These are phyloP conservation scores for Fusarium pseudonygamai DNA, from an alignment of 2,329 filamentous ascomycete genomes.

Conservation along the genomic window DNA sequence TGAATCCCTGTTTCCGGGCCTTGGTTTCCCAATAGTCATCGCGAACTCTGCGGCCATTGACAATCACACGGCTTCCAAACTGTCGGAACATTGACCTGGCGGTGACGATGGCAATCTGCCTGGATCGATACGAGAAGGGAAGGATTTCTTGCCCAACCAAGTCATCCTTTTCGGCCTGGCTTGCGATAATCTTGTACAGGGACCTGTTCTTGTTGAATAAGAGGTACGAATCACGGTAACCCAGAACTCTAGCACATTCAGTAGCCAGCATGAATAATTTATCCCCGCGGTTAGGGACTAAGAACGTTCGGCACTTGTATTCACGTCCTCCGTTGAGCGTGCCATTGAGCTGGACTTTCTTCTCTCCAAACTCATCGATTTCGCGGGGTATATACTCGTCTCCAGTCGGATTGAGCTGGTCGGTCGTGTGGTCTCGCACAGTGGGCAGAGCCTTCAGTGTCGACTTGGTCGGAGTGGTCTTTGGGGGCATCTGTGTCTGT, in stretches of 20 bases:
- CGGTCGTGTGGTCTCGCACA: constrained; percentile 95
- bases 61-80: constrained; percentile 93
- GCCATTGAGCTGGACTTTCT: constrained; percentile 88
- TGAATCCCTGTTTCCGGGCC: constrained; percentile 96
- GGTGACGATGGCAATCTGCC: constrained; percentile 97
- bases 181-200: constrained; percentile 96
- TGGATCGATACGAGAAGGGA: constrained; percentile 96
- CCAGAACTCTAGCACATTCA: constrained; percentile 91
- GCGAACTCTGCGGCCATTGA: constrained; percentile 87
- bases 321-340: constrained; percentile 83
- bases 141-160: constrained; percentile 94
- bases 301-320: constrained; percentile 93
- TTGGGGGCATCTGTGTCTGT: constrained; percentile 69
- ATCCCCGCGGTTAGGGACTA: constrained; percentile 87
- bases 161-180: constrained; percentile 95
- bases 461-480: constrained; percentile 81
- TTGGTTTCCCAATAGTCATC: constrained; percentile 99
- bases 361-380: constrained; percentile 91
- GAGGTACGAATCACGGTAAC: constrained; percentile 97
- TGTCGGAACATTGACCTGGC: constrained; percentile 98
- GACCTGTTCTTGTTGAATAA: constrained; percentile 99
- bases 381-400: constrained; percentile 97
- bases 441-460: constrained; percentile 95
- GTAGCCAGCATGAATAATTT: constrained; percentile 99
- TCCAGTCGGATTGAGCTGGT: constrained; percentile 86